phyloP scores from a whole-genome alignment of 2,329 filamentous ascomycete species.

The Apiospora hydei region DNA sequence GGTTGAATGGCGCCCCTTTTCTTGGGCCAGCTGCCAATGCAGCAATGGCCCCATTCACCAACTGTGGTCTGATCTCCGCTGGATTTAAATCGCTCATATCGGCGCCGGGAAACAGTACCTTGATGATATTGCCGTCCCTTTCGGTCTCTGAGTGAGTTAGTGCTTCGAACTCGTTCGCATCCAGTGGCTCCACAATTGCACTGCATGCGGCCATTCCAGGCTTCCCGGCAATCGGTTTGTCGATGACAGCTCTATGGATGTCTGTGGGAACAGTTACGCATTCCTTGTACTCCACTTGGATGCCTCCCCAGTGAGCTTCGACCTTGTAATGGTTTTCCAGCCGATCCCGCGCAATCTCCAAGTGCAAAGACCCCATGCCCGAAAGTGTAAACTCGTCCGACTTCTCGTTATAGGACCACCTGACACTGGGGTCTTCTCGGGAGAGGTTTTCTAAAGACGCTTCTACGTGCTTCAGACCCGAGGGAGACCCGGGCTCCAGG shows the following conservation, averaged over 20 bases:
- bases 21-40: constrained; percentile 86
- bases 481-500: constrained; percentile 79
- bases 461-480: constrained; percentile 81
- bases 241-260: constrained; percentile 70
- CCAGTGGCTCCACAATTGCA: constrained; percentile 69
- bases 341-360: constrained; percentile 90
- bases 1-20: constrained; percentile 81
- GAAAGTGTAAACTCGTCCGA: constrained; percentile 92
- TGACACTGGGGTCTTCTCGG: constrained; percentile 90
- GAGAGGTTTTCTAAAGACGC: constrained; percentile 79
- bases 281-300: constrained; percentile 96
- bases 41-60: constrained; percentile 82
- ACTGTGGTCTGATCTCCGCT: constrained; percentile 61
- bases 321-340: constrained; percentile 89
- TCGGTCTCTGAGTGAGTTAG: constrained; percentile 54
- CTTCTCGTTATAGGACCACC: constrained; percentile 85
- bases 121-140: constrained; percentile 75
- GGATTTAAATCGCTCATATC: constrained; percentile 53
- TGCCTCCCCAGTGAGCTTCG: constrained; percentile 85
- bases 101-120: constrained; percentile 56
- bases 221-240: constrained; percentile 82
- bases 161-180: constrained; percentile 46
- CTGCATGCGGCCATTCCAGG: constrained; percentile 79
- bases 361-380: constrained; percentile 94
- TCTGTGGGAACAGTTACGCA: constrained; percentile 67